Conservation (phyloP, 805 yeast species). For the Helenozyma rhizophorensis region DNA sequence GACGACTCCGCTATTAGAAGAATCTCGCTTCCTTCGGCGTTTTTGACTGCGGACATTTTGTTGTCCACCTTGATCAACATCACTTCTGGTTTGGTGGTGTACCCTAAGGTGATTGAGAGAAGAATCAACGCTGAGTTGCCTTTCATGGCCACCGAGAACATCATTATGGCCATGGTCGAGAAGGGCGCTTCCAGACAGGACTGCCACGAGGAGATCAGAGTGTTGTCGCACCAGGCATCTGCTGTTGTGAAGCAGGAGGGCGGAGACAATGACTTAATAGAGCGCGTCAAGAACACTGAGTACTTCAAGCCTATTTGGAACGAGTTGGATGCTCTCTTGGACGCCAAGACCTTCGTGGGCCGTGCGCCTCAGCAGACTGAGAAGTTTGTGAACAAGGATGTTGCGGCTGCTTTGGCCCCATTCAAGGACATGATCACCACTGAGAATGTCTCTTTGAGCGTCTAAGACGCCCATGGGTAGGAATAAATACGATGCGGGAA, state of each 20-base stretch:
- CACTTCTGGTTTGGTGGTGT: conserved; percentile 92
- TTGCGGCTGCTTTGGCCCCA: conserved; percentile 74
- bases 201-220: conserved; percentile 96
- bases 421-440: conserved; percentile 54
- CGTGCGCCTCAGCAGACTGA: conserved; percentile 98
- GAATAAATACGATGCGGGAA: too few species aligned
- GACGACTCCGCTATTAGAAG: conserved; percentile 98
- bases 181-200: conserved; percentile 97
- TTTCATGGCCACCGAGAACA: conserved; percentile 98
- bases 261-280: conserved; percentile 95
- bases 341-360: conserved; percentile 94
- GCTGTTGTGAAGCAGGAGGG: conserved; percentile 97
- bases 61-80: conserved; percentile 86
- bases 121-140: conserved; percentile 93
- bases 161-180: conserved; percentile 99
- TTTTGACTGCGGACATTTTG: conserved; percentile 91
- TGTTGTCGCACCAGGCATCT: conserved; percentile 94
- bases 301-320: conserved; percentile 88
- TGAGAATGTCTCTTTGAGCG: conserved; percentile 75
- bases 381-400: conserved; percentile 83
- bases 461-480: too few species aligned
- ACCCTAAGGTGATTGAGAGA: conserved; percentile 97
- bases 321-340: conserved; percentile 75
- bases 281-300: conserved; percentile 69
- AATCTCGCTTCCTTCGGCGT: conserved; percentile 93